These are phyloP conservation scores for Oryza meyeriana DNA, from an alignment of 176 grass and related monocot genomes.

Conservation along the genomic window DNA sequence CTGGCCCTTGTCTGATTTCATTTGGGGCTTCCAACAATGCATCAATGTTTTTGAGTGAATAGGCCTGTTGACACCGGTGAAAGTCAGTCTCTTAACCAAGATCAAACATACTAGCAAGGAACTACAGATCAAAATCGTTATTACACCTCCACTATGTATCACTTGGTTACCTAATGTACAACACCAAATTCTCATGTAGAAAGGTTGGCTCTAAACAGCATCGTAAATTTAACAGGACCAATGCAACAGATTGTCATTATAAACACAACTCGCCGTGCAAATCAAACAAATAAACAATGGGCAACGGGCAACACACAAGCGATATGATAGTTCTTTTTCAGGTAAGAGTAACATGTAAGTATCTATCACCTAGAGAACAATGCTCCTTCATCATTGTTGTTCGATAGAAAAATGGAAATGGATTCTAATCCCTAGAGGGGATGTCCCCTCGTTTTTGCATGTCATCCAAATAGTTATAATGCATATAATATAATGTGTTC, in stretches of 20 bases:
- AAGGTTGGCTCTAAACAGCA: not conserved
- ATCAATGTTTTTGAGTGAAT: slow-evolving; percentile 7
- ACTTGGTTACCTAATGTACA: not conserved
- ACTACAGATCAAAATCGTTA: not conserved
- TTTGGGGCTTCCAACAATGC: slow-evolving; percentile 33
- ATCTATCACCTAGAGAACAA: not conserved
- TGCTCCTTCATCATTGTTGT: not conserved
- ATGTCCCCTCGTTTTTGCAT: too few species aligned
- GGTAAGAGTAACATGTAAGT: not conserved
- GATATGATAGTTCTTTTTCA: not conserved
- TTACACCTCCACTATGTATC: not conserved
- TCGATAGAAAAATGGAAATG: not conserved
- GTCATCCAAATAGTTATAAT: too few species aligned
- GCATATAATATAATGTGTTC: not conserved
- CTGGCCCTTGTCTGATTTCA: slow-evolving; percentile 22
- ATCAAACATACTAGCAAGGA: not conserved
- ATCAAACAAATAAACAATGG: not conserved
- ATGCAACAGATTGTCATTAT: not conserved
- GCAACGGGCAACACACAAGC: not conserved
- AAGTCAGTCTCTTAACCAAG: slow-evolving; percentile 12
- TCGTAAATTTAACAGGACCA: not conserved
- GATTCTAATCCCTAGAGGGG: too few species aligned
- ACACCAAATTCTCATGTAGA: not conserved
- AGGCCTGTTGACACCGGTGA: slow-evolving; percentile 24
- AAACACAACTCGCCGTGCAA: not conserved